Base-by-base conservation (phyloP, 306 rosid species). In the Cicer arietinum region DNA sequence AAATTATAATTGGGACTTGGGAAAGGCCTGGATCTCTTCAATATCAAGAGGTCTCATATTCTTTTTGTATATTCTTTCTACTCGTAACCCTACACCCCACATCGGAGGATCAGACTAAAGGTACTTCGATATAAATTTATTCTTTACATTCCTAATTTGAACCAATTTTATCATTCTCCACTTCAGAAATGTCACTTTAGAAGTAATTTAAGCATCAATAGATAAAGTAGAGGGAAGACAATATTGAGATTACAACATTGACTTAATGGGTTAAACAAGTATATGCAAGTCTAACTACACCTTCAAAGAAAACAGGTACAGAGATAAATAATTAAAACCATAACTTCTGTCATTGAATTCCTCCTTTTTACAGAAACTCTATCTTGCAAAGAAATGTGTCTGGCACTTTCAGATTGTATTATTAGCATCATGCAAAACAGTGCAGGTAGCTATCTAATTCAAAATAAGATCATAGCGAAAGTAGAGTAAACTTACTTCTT, bases 401-500 rank as follows among this genome's bases (percentile, higher is more conserved):
- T 16, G 4, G 37, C 37, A 30, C 37, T 30, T 30, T 30, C 5
- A 30, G 37, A 30, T 4, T 30, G 37, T 30, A 30, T 4, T 30
- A 3, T 30, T 30, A 30, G 5, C 37, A 30, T 30, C 37, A 30
- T 30, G 37, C 4, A 30, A 30, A 30, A 25, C 40, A 10, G 41
- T 57, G 40, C 40, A 57, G 37, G 37, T 30, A 22, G 14, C 40
- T 8, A 22, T 30, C 37, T 30, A 30, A 30, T 30, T 30, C 37
- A 30, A 57, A 25, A 57, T 18, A 17, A 53, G 10, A 25, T 10
- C 13, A 57, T 57, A 57, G 39, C n/a, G 4, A 62, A 53, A 67
- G 42, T 37, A 18, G 68, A 58, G 71, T 7, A 35, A 82, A 84
- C 91, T 88, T 85, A 94, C 98, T 91, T 94, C 81, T 90, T 94